A percentile compares a stretch with the other conserved stretches of the same genome.
Evolutionary conservation across 495 filamentous ascomycete species (phyloP).

Genomic region (Penicillium angulare): DNA sequence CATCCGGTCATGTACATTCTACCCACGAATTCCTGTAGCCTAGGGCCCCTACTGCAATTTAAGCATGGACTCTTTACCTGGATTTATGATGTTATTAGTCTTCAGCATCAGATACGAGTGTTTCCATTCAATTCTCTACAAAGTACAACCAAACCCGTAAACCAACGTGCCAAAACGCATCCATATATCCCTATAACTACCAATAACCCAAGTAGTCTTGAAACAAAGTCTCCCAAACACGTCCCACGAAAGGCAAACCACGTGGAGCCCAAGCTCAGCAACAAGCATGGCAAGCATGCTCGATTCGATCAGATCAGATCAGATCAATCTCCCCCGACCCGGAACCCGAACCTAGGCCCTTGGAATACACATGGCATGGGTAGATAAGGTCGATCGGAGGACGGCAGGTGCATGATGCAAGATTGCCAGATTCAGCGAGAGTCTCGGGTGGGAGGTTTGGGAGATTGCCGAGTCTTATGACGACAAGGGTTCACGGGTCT

Average conservation of each 20-base stretch:
- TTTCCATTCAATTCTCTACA: no score
- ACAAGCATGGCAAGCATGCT: no score
- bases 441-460: not conserved
- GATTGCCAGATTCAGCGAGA: conserved; percentile 1
- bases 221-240: no score
- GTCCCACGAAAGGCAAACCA: no score
- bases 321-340: not conserved
- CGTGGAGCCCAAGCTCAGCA: no score
- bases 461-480: not conserved
- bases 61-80: conserved; percentile 1
- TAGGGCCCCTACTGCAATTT: conserved; percentile 15
- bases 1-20: conserved; percentile 25
- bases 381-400: conserved; percentile 12
- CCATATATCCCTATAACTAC: no score
- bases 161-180: no score
- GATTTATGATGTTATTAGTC: no score
- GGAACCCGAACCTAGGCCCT: not conserved
- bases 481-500: no score
- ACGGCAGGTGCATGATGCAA: conserved; percentile 12
- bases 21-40: not conserved
- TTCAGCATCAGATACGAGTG: no score
- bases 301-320: not conserved
- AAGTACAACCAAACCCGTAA: no score
- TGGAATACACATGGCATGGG: not conserved
- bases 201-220: no score